A percentile compares a stretch with the other conserved stretches of the same genome.
phyloP scores from a whole-genome alignment of 1,284 basidiomycete genomes.

The Apiotrichum gracile region DNA sequence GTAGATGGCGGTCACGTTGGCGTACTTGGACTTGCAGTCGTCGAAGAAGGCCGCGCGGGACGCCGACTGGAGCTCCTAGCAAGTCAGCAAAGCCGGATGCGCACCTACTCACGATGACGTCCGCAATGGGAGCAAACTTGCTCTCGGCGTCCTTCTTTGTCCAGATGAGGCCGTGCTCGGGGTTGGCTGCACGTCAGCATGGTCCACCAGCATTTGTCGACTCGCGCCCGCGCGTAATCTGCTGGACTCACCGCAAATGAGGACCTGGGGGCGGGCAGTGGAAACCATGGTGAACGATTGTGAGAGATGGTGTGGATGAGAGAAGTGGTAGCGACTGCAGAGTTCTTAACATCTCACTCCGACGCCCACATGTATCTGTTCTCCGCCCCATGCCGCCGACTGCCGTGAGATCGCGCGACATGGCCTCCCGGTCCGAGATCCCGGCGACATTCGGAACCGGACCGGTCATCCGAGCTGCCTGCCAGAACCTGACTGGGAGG shows the following conservation, averaged over 20 bases:
- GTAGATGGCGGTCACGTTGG: constrained; percentile 69
- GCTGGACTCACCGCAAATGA: constrained; percentile 44
- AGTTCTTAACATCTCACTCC: too few species aligned
- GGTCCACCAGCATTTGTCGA: too few species aligned
- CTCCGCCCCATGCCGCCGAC: too few species aligned
- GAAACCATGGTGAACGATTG: not conserved
- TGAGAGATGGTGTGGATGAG: not conserved
- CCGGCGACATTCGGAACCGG: too few species aligned
- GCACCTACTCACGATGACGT: constrained; percentile 62
- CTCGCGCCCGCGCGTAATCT: too few species aligned
- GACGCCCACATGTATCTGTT: too few species aligned
- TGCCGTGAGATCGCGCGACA: too few species aligned
- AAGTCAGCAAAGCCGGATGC: not conserved
- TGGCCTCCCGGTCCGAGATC: too few species aligned
- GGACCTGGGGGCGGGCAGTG: constrained; percentile 38
- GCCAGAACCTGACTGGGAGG: too few species aligned
- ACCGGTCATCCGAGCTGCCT: too few species aligned
- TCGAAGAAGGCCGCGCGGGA: constrained; percentile 64
- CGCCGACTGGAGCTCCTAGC: constrained; percentile 60
- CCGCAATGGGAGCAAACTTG: constrained; percentile 62
- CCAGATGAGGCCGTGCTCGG: constrained; percentile 59
- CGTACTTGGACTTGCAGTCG: constrained; percentile 66
- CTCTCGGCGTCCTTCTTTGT: constrained; percentile 65
- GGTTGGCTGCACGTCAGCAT: constrained; percentile 23
- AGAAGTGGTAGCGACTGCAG: too few species aligned